A percentile compares a stretch with the other conserved stretches of the same genome.
Conservation (phyloP, 345 rosid genomes). For the Rubroshorea leprosula region DNA sequence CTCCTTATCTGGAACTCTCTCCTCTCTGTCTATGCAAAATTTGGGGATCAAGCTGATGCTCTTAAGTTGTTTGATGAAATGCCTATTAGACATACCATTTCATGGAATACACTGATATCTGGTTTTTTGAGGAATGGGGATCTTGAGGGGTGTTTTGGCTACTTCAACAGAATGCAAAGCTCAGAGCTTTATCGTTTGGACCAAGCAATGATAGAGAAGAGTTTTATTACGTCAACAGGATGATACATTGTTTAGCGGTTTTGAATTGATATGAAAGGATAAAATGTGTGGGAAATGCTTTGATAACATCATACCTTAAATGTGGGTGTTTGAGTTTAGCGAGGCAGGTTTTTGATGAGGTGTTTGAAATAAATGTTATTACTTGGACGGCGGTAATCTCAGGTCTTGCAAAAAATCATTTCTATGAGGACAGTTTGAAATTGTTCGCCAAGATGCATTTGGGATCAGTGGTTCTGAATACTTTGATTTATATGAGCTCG, state of each 20-base stretch:
- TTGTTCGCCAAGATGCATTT: slow-evolving; percentile 48
- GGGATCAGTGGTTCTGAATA: slow-evolving; percentile 54
- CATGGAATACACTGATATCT: slow-evolving; percentile 62
- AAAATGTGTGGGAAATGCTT: slow-evolving; percentile 58
- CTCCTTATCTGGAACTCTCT: slow-evolving; percentile 74
- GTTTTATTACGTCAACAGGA: slow-evolving; percentile 30
- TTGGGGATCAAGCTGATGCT: slow-evolving; percentile 31
- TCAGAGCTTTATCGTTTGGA: slow-evolving; percentile 40
- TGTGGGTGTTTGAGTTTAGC: slow-evolving; percentile 49
- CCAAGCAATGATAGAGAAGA: slow-evolving; percentile 62
- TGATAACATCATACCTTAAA: slow-evolving; percentile 70
- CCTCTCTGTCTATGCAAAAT: slow-evolving; percentile 34
- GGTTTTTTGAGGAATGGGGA: slow-evolving; percentile 53
- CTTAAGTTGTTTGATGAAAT: slow-evolving; percentile 69
- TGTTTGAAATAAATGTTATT: slow-evolving; percentile 65
- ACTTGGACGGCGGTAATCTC: slow-evolving; percentile 85
- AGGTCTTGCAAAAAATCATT: slow-evolving; percentile 53
- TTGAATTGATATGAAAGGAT: slow-evolving; percentile 47
- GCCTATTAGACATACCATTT: slow-evolving; percentile 58
- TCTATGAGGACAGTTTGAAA: slow-evolving; percentile 54
- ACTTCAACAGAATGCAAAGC: slow-evolving; percentile 41
- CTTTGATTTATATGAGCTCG: slow-evolving; percentile 65
- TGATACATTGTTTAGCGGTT: slow-evolving; percentile 56
- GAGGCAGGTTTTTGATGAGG: slow-evolving; percentile 59
- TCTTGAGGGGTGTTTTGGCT: slow-evolving; percentile 34